Base-by-base conservation (phyloP, 306 rosid species). In the Trifolium subterraneum region DNA sequence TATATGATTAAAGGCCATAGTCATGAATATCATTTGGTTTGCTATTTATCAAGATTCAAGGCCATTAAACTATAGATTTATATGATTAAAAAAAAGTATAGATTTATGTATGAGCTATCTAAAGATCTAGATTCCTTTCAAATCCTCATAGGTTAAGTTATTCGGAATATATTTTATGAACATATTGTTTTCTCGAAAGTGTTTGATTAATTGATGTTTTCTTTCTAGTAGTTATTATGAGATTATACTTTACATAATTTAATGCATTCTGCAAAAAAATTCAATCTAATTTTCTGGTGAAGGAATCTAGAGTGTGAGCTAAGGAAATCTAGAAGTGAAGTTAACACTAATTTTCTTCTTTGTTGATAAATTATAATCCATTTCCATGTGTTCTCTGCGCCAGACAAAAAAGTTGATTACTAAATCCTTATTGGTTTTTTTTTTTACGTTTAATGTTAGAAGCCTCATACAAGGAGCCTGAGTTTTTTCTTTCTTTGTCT, bases 151-250 rank as follows among this genome's bases (percentile, higher is more conserved):
- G 69, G 35, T 56, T 20, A 42, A 19, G 27, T 56, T 35, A 44
- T 36, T 8, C 15, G 51, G 54, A 59, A 42, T 73, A 25, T 1
- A 16, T 42, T 25, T 25, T 27, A 29, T 12, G 38, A 62, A 61
- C 19, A 45, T 44, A 18, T 11, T 62, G 35, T n/a, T 41, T 41
- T 38, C 13, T 8, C 0, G 7, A 56, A 41, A 27, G 1, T 23
- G 18, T 39, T 65, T 39, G 29, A 52, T 65, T 44, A 51, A n/a
- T 23, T 55, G 13, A 29, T 66, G 48, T 14, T 59, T 29, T 39
- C 67, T 55, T 75, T 38, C 41, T 22, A n/a, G n/a, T 74, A 63
- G 71, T 47, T 60, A 44, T 18, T 29, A 4, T 29, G n/a, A 33
- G 64, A 39, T 39, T 39, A 39, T 39, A 39, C 45, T 41, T 75